Percentiles rank a stretch among this genome's conserved stretches.
Evolutionary conservation across 352 stramenopile species (phyloP).

Genomic region (Globisporangium paroecandrum): DNA sequence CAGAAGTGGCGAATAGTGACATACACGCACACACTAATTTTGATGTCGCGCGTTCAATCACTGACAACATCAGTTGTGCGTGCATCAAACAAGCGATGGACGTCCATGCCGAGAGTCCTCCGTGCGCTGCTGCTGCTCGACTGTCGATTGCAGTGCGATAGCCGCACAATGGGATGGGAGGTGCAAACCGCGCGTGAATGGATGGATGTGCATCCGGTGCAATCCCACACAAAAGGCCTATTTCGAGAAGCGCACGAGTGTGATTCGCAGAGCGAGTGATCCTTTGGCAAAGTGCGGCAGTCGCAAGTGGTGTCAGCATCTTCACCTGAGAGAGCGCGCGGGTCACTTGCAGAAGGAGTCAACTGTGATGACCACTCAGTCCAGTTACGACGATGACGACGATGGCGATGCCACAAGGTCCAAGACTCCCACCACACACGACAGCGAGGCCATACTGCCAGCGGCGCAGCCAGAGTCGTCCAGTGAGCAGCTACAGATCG

Average conservation of each 20-base stretch:
- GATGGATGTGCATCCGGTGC: too few species aligned
- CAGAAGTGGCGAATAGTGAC: neutral
- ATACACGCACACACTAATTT: too few species aligned
- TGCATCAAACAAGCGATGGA: too few species aligned
- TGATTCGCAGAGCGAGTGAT: neutral
- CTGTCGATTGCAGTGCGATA: too few species aligned
- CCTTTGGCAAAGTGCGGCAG: neutral
- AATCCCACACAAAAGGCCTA: neutral
- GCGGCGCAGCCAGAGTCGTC: neutral
- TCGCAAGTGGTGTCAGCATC: neutral
- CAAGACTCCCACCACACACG: neutral
- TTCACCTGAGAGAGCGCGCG: neutral
- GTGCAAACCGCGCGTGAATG: too few species aligned
- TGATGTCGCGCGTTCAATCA: too few species aligned
- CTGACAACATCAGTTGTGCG: too few species aligned
- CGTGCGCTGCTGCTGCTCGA: too few species aligned
- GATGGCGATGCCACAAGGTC: neutral
- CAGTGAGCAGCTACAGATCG: neutral
- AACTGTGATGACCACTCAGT: slow-evolving; percentile 1
- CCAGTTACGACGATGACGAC: neutral
- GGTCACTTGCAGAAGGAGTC: neutral
- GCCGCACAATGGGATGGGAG: too few species aligned
- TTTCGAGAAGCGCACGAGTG: neutral
- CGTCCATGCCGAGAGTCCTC: too few species aligned
- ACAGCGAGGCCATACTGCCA: neutral